Percentiles rank a stretch among this genome's conserved stretches.
These are phyloP conservation scores for Otatea glauca DNA, from an alignment of 176 grass and related monocot species.

Conservation along the genomic window DNA sequence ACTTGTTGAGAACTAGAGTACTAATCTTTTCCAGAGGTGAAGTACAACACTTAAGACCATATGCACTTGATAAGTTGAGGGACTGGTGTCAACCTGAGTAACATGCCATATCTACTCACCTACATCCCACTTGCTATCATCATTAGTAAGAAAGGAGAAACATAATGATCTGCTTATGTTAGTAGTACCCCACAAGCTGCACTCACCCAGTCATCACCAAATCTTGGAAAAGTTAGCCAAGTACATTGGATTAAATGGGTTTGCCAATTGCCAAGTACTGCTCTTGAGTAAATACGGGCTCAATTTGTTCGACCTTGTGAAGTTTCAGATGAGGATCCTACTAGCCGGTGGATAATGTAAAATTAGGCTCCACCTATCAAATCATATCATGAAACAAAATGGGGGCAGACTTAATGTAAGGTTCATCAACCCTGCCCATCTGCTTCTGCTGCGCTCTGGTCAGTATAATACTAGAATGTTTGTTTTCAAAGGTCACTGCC, in stretches of 20 bases:
- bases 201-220: not conserved
- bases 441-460: no score
- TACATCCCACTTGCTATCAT: not conserved
- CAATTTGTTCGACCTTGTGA: constrained; percentile 9
- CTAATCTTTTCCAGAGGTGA: not conserved
- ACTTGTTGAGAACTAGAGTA: not conserved
- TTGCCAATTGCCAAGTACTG: not conserved
- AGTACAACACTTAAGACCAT: not conserved
- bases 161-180: not conserved
- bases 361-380: constrained; percentile 41
- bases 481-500: no score
- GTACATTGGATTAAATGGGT: constrained; percentile 3
- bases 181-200: not conserved
- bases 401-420: not conserved
- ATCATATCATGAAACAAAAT: constrained; percentile 33
- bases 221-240: constrained; percentile 23
- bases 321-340: not conserved
- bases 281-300: not conserved
- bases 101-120: not conserved
- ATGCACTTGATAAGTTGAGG: not conserved
- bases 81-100: not conserved
- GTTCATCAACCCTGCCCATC: no score
- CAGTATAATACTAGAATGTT: no score
- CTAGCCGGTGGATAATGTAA: constrained; percentile 46
- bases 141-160: not conserved